Evolutionary conservation across 345 rosid genomes (phyloP).

Genomic region (Boechera stricta): DNA sequence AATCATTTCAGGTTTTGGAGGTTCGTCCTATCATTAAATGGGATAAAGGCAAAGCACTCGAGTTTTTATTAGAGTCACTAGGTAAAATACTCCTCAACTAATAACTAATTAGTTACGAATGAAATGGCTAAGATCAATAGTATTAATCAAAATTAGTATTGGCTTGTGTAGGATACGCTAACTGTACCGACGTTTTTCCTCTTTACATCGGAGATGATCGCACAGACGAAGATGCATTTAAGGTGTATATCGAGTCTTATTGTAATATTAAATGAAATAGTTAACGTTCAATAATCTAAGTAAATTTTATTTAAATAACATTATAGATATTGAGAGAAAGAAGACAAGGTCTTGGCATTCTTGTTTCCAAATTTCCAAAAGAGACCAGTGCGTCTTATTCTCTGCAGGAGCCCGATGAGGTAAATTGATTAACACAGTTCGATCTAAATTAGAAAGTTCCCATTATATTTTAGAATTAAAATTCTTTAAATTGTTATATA

Average conservation of each 20-base stretch:
- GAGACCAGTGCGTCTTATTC: constrained; percentile 93
- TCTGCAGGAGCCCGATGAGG: constrained; percentile 78
- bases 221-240: constrained; percentile 98
- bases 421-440: constrained; percentile 8
- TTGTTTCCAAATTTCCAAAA: constrained; percentile 88
- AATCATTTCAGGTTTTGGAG: constrained; percentile 72
- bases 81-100: constrained; percentile 54
- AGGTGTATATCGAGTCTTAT: constrained; percentile 54
- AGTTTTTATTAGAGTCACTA: constrained; percentile 84
- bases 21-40: constrained; percentile 90
- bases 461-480: neutral
- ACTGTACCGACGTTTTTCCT: constrained; percentile 80
- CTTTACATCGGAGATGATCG: constrained; percentile 94
- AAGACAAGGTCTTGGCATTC: constrained; percentile 90
- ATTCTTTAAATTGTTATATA: neutral
- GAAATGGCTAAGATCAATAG: neutral
- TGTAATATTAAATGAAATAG: constrained; percentile 11
- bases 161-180: constrained; percentile 66
- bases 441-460: neutral
- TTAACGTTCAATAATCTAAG: neutral
- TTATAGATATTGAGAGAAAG: constrained; percentile 69
- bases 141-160: constrained; percentile 9
- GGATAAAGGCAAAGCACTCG: constrained; percentile 99
- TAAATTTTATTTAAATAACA: neutral
- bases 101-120: neutral